Conservation (phyloP, 108 stramenopile species). For the Hondaea fermentalgiana region DNA sequence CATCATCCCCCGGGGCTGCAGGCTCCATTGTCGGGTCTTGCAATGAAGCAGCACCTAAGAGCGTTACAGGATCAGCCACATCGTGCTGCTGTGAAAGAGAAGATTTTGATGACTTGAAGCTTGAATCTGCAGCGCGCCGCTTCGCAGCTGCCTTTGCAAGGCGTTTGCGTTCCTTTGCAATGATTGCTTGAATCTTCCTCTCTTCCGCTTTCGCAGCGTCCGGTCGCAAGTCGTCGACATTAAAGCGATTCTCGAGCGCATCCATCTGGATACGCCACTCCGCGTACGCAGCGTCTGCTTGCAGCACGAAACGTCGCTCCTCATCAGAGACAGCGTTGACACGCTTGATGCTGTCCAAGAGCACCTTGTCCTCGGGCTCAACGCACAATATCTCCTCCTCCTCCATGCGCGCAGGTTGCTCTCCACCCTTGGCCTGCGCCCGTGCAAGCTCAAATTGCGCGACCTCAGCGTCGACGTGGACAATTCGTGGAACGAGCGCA, state of each 20-base stretch:
- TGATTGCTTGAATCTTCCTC: neutral
- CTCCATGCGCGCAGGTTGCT: no score
- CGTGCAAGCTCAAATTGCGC: neutral
- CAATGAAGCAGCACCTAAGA: no score
- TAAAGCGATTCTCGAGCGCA: neutral
- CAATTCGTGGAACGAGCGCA: neutral
- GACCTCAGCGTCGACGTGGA: neutral
- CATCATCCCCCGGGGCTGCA: no score
- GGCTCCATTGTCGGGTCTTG: no score
- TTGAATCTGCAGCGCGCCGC: neutral
- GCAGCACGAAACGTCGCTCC: neutral
- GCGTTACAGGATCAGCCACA: no score
- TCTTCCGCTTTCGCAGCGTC: neutral
- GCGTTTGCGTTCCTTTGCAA: neutral
- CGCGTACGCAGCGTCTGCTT: neutral
- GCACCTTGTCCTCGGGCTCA: neutral
- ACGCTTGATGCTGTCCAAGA: neutral
- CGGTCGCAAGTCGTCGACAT: neutral
- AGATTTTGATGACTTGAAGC: no score
- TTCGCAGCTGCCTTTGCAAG: neutral
- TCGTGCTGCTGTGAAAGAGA: no score
- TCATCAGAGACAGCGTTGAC: neutral
- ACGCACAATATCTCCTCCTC: no score
- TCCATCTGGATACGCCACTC: neutral
- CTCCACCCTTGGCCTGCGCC: neutral